Evolutionary conservation across 768 basidiomycete species (phyloP).

Genomic region (Serpula lacrymans): DNA sequence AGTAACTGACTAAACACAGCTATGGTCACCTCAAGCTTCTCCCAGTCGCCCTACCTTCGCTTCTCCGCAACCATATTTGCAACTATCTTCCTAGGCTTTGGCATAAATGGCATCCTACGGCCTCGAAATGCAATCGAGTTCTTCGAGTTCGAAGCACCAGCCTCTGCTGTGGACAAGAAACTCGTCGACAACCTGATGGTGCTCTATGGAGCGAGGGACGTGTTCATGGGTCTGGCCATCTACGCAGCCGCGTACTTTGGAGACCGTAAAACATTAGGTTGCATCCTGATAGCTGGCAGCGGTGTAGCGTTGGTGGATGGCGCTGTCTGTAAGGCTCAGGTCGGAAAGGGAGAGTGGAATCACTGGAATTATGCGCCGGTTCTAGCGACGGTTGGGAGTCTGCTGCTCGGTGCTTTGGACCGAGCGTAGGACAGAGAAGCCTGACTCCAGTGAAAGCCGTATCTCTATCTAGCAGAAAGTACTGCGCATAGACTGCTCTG

Average conservation of each 20-base stretch:
- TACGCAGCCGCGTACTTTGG: constrained; percentile 8
- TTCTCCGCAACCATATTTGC: constrained; percentile 9
- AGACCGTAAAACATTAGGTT: constrained; percentile 10
- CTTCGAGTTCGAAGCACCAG: constrained; percentile 9
- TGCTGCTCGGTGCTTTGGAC: not conserved
- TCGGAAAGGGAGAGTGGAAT: not conserved
- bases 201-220: constrained; percentile 10
- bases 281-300: constrained; percentile 11
- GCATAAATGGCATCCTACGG: constrained; percentile 11
- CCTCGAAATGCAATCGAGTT: constrained; percentile 9
- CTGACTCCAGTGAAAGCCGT: no score
- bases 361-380: not conserved
- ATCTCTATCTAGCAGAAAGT: no score
- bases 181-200: constrained; percentile 12
- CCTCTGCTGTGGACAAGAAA: constrained; percentile 2
- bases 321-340: constrained; percentile 7
- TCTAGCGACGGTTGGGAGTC: not conserved
- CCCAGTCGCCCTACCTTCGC: constrained; percentile 7
- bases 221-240: constrained; percentile 13
- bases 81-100: constrained; percentile 11
- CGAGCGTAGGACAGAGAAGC: no score
- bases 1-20: no score
- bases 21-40: no score
- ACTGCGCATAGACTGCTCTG: no score
- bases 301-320: constrained; percentile 11